Evolutionary conservation across 345 rosid species (phyloP).

Genomic region (Citrus mangshanensis): DNA sequence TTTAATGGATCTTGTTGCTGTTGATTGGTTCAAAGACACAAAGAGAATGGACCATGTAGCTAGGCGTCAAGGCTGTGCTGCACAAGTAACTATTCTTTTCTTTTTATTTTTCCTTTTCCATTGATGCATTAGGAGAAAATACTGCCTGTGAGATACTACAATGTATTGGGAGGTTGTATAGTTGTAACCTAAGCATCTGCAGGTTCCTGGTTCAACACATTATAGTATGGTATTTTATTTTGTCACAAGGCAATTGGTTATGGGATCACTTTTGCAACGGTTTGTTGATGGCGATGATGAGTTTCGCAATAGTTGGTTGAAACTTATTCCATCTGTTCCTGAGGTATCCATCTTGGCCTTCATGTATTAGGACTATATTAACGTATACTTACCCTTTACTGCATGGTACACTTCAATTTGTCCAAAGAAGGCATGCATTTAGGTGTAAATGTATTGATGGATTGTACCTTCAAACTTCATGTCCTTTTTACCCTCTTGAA

Average conservation of each 20-base stretch:
- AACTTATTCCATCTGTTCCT: conserved; percentile 95
- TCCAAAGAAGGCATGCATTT: not conserved
- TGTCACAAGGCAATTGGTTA: conserved; percentile 58
- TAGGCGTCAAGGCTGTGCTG: conserved; percentile 91
- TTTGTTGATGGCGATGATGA: conserved; percentile 99
- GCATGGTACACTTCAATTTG: not conserved
- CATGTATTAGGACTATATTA: not conserved
- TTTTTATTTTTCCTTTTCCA: not conserved
- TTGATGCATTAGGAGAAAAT: not conserved
- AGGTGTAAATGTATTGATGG: not conserved
- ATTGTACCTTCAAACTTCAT: not conserved
- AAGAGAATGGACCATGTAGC: conserved; percentile 97
- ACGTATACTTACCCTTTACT: not conserved
- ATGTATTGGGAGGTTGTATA: conserved; percentile 1
- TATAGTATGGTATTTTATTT: conserved; percentile 97
- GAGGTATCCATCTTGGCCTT: conserved; percentile 48
- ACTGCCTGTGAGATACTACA: not conserved
- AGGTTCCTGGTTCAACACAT: conserved; percentile 97
- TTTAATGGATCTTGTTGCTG: conserved; percentile 94
- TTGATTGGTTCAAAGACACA: conserved; percentile 97
- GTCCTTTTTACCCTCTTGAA: not conserved
- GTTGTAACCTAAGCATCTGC: conserved; percentile 12
- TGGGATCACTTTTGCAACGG: conserved; percentile 88
- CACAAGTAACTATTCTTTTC: conserved; percentile 52
- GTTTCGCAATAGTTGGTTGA: conserved; percentile 89